Conservation (phyloP, 2,329 filamentous ascomycete species). For the Fusarium humuli region DNA sequence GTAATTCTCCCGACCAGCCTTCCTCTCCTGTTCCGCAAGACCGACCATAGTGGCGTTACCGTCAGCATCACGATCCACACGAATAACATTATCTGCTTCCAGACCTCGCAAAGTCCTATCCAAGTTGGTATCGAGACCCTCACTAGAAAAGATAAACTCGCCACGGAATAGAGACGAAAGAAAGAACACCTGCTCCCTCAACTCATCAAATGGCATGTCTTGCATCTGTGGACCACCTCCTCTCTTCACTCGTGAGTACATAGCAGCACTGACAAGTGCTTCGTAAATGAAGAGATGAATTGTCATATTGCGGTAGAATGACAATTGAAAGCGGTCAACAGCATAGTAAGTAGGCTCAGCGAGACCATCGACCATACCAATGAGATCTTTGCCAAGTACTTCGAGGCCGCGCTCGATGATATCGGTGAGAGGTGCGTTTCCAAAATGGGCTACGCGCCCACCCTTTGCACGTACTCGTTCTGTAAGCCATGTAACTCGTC, state of each 20-base stretch:
- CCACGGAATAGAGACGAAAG: slow-evolving; percentile 93
- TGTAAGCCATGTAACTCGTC: slow-evolving; percentile 91
- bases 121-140: slow-evolving; percentile 83
- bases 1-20: slow-evolving; percentile 88
- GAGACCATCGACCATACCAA: slow-evolving; percentile 81
- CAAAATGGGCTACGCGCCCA: slow-evolving; percentile 93
- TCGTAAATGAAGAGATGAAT: slow-evolving; percentile 98
- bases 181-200: slow-evolving; percentile 86
- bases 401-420: slow-evolving; percentile 92
- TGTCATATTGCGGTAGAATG: slow-evolving; percentile 99
- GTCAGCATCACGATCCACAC: slow-evolving; percentile 68
- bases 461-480: slow-evolving; percentile 85
- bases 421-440: slow-evolving; percentile 78
- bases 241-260: slow-evolving; percentile 91
- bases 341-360: slow-evolving; percentile 94
- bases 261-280: slow-evolving; percentile 85
- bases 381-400: slow-evolving; percentile 88
- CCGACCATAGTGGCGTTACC: slow-evolving; percentile 75
- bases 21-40: slow-evolving; percentile 79
- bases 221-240: slow-evolving; percentile 88
- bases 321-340: slow-evolving; percentile 95
- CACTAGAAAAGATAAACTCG: slow-evolving; percentile 95
- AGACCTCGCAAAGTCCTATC: slow-evolving; percentile 82
- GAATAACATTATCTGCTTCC: slow-evolving; percentile 82
- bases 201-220: slow-evolving; percentile 77